These are phyloP conservation scores for Phialocephala sp. DNA, from an alignment of 2,329 filamentous ascomycete species.

Conservation along the genomic window DNA sequence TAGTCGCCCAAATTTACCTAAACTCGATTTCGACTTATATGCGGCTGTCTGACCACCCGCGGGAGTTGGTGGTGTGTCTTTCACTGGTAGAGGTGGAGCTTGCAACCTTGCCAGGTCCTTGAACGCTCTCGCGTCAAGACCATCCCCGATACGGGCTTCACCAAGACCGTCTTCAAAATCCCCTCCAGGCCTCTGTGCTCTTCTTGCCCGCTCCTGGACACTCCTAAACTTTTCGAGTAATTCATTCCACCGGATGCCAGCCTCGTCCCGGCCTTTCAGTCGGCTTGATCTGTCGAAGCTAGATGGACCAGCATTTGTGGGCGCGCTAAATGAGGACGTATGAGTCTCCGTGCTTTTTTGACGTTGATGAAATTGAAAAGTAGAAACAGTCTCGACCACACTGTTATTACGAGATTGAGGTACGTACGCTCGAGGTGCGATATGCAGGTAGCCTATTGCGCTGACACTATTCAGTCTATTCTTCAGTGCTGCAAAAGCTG, in stretches of 20 bases:
- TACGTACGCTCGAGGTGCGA: conserved; percentile 78
- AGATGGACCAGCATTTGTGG: conserved; percentile 55
- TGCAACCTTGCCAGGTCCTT: conserved; percentile 43
- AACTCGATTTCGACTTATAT: conserved; percentile 64
- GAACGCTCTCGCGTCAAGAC: conserved; percentile 43
- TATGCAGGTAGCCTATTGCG: conserved; percentile 93
- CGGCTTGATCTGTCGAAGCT: conserved; percentile 76
- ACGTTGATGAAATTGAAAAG: conserved; percentile 41
- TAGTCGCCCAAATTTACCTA: conserved; percentile 73
- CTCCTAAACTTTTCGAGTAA: conserved; percentile 92
- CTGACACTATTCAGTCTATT: conserved; percentile 97
- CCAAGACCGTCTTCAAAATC: conserved; percentile 56
- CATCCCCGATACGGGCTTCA: conserved; percentile 45
- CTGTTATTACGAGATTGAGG: conserved; percentile 44
- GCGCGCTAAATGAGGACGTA: conserved; percentile 47
- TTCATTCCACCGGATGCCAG: conserved; percentile 87
- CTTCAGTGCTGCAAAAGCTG: conserved; percentile 94
- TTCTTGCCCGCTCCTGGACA: conserved; percentile 85
- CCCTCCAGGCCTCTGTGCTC: conserved; percentile 63
- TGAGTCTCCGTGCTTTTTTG: conserved; percentile 43
- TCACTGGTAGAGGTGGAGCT: conserved; percentile 52
- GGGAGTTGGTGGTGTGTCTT: conserved; percentile 51
- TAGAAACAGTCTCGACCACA: conserved; percentile 42
- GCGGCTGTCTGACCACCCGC: conserved; percentile 47
- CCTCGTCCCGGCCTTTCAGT: conserved; percentile 81